Evolutionary conservation across 257 asterid genomes (phyloP), one percentile per base, ranked within the genome.

Genomic region (Nicotiana knightiana): DNA sequence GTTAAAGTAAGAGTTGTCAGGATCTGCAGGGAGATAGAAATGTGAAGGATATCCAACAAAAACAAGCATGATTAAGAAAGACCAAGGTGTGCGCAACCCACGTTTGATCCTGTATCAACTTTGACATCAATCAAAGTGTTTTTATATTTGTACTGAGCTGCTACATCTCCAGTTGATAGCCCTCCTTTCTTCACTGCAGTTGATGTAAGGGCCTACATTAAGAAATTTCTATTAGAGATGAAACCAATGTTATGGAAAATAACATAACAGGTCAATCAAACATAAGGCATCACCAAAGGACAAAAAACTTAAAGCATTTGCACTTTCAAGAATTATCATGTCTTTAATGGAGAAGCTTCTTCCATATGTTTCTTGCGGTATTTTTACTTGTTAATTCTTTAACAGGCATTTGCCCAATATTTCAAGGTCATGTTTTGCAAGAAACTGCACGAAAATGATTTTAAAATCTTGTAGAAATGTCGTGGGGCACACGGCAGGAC

Each of bases 51-150:
- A 54, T 48, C 77, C 86, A 48, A 70, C 64, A 76, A 51, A 46
- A 83, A 80, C 59, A 78, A 77, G 67, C 63, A 79, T 70, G 78
- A 17, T 35, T 16, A 26, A 70, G 63, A 33, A 32, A 24, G 76
- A 78, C 37, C 57, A 81, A 75, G 77, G 82, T 33, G 64, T 32
- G 76, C 65, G 75, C 53, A 70, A 81, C 92, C 80, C 82, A 96
- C 98, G 71, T 93, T 96, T 77, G 97, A 93, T 83, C 92, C 99
- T 5, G 99, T 96, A 83, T 96, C 99, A 82, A 96, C 93, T 94
- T 92, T 94, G 81, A 93, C 82, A 87, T 94, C 94, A 62, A 89
- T 77, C 64, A 89, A 79, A 66, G 89, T 82, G 77, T 94, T 90
- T 84, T 86, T 96, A 81, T 92, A 93, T 61, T 82, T 79, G 89